Evolutionary conservation across 306 rosid species (phyloP), one percentile per base, ranked within the genome.

Genomic region (Castanospermum australe): DNA sequence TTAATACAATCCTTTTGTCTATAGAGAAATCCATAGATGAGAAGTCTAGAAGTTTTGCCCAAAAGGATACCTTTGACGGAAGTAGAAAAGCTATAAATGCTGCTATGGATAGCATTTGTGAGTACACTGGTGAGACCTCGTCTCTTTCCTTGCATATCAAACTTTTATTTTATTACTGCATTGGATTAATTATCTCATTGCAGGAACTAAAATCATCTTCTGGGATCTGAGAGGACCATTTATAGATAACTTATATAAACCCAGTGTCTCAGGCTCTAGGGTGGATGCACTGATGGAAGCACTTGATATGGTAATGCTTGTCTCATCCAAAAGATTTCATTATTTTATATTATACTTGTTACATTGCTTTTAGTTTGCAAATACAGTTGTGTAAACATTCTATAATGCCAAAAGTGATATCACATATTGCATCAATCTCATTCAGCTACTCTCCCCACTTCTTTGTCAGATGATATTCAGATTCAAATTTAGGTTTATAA

Each of bases 151-250:
- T 60, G 79, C 22, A 54, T 68, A 79, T 64, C 39, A 67, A 75
- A 78, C 76, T 75, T 81, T 33, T 63, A 17, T 62, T 52, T 38
- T 47, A n/a, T 81, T 14, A n/a, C 50, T 64, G 13, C 62, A 64
- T 65, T 47, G 51, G 15, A 39, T 72, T 67, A 73, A 54, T 80
- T 54, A 67, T 79, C 55, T 60, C 36, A 61, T 73, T 87, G 83
- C 96, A 95, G 99, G 98, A 88, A 95, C 99, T 76, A 95, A 95
- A 86, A 95, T 95, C 32, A 62, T 95, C 83, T 95, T 95, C 88
- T 90, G 94, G 87, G 99, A 93, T 90, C 85, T 93, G 83, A 91
- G 92, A 88, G 97, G 86, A 57, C 96, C 92, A 56, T 89, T 93
- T 82, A 86, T 95, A n/a, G 91, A 93, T 48, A 90, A 88, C 79